Base-by-base conservation (phyloP, 345 rosid species). In the Rhodamnia argentea region DNA sequence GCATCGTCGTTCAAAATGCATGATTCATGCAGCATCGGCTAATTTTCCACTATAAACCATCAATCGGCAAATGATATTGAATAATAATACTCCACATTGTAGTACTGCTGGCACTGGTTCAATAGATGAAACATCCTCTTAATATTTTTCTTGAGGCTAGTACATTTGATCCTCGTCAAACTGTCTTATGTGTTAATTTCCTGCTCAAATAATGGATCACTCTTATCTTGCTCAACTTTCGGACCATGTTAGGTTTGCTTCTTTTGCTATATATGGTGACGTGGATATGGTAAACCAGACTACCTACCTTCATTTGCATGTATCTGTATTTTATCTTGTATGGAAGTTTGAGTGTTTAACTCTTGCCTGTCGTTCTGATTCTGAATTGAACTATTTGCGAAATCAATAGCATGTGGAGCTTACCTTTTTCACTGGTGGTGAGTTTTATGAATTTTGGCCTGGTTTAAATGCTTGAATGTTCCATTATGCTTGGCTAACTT, bases 1-100 rank as follows among this genome's bases (percentile, higher is more conserved):
- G 13, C 88, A 89, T 70, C 92, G 88, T 91, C 84, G 52, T 62
- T 82, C 26, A 51, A 76, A 47, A 27, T 1, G 11, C 22, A 32
- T 14, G 20, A 55, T 59, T 59, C 18, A 16, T 59, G 70, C 32
- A 27, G 22, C 11, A 62, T 62, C 11, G 40, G 22, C 37, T 62
- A 88, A 42, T 52, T 13, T 52, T 52, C 53, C 53, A 52, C 53
- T 12, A 52, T 52, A 52, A 11, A 52, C 53, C 14, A 12, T 4
- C 53, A 52, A 12, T 52, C 12, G 53, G 15, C 53, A 52, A 52
- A 52, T 4, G 14, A 52, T 52, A 15, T 13, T 52, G 12, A 52
- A 52, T 52, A 11, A 44, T 14, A 52, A 13, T 52, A 2, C 53
- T 52, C 53, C 53, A 52, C 53, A 52, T 52, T 52, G 53, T 2